Evolutionary conservation across 768 basidiomycete species (phyloP).

Genomic region (Suillus lakei): DNA sequence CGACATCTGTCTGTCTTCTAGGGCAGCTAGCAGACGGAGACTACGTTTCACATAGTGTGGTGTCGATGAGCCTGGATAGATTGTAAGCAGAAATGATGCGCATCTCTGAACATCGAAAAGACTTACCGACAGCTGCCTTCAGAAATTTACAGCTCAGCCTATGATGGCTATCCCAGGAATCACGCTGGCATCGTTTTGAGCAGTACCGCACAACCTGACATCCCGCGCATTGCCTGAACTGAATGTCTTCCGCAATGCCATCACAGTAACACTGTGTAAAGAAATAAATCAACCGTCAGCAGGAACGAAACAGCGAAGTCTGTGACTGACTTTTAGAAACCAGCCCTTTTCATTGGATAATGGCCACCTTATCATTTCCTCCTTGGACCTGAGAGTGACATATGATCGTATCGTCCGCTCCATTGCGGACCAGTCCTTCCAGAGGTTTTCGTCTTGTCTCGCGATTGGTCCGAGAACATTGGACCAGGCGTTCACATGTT

Average conservation of each 20-base stretch:
- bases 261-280: background rate
- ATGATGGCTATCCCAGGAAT: conserved; percentile 1
- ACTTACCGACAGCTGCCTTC: conserved; percentile 1
- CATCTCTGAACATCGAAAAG: background rate
- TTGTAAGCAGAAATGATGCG: background rate
- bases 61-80: background rate
- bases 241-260: background rate
- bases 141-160: background rate
- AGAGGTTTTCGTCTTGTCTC: background rate
- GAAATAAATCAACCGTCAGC: background rate
- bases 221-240: background rate
- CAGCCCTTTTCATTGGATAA: background rate
- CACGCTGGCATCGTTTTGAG: conserved; percentile 3
- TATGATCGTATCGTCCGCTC: background rate
- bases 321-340: background rate
- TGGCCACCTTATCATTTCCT: background rate
- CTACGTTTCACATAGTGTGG: conserved; percentile 3
- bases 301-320: no score
- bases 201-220: conserved; percentile 4
- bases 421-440: background rate
- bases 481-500: background rate
- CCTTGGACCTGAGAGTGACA: background rate
- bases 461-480: background rate
- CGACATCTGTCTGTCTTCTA: background rate
- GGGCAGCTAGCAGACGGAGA: background rate